Percentiles rank a stretch among this genome's conserved stretches.
These are phyloP conservation scores for Monosporozyma unispora DNA, from an alignment of 805 yeast species.

Conservation along the genomic window DNA sequence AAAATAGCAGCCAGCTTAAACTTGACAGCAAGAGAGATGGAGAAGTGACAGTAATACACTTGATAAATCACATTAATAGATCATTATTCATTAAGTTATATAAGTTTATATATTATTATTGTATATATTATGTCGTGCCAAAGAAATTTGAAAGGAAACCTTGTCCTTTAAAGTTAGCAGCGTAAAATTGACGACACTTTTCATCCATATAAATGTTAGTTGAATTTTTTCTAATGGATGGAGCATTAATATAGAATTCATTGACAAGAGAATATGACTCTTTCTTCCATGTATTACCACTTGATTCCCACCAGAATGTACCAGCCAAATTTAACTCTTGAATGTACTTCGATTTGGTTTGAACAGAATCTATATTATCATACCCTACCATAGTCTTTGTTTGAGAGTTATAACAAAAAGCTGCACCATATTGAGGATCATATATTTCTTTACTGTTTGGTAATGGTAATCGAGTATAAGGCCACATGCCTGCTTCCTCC, in stretches of 20 bases:
- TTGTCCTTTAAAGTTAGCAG: background rate
- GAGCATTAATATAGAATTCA: conserved; percentile 19
- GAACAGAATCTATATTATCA: conserved; percentile 51
- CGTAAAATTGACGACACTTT: background rate
- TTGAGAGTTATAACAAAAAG: conserved; percentile 39
- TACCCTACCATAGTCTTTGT: conserved; percentile 44
- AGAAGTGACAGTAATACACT: background rate
- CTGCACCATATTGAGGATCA: conserved; percentile 47
- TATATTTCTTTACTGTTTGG: conserved; percentile 37
- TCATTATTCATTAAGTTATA: too few species aligned
- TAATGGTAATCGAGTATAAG: conserved; percentile 48
- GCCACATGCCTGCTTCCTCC: conserved; percentile 44
- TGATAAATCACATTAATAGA: background rate
- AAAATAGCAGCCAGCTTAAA: background rate
- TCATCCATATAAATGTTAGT: background rate
- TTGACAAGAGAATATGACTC: conserved; percentile 34
- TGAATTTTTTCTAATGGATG: background rate
- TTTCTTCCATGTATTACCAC: conserved; percentile 48
- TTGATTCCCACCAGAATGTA: conserved; percentile 93
- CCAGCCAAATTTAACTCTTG: conserved; percentile 51
- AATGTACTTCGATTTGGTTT: conserved; percentile 53
- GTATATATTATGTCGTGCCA: too few species aligned
- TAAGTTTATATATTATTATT: background rate
- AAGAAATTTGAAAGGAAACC: conserved; percentile 10
- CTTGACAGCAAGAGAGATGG: background rate